Conservation (phyloP, 1,284 basidiomycete genomes). For the Acaromyces ingoldii region DNA sequence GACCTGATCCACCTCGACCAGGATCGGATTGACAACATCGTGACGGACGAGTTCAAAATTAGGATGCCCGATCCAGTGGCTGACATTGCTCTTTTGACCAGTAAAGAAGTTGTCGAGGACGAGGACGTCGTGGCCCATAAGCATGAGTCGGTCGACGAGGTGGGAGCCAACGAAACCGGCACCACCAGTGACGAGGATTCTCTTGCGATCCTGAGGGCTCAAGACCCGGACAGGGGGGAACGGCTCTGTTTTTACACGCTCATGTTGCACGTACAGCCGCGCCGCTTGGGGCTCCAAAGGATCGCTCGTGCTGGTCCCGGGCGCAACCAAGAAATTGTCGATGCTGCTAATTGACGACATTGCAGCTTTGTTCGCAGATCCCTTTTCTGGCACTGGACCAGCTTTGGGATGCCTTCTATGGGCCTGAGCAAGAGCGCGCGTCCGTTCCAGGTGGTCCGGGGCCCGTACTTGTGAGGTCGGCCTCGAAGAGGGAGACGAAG, state of each 20-base stretch:
- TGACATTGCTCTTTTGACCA: slow-evolving; percentile 83
- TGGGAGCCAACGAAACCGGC: slow-evolving; percentile 97
- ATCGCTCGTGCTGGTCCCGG: background rate
- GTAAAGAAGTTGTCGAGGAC: slow-evolving; percentile 99
- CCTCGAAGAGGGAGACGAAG: too few species aligned
- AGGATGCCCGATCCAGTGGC: slow-evolving; percentile 73
- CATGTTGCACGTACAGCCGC: too few species aligned
- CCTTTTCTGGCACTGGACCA: background rate
- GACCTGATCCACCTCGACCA: slow-evolving; percentile 42
- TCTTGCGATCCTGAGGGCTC: slow-evolving; percentile 64
- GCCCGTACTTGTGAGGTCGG: too few species aligned
- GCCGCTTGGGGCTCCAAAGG: background rate
- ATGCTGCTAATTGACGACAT: background rate
- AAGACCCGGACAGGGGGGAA: background rate
- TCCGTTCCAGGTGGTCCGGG: too few species aligned
- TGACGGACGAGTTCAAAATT: slow-evolving; percentile 97
- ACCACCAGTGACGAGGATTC: slow-evolving; percentile 84
- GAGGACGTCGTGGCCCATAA: slow-evolving; percentile 93
- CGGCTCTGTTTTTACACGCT: background rate
- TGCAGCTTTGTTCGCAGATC: background rate
- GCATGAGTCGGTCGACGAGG: slow-evolving; percentile 86
- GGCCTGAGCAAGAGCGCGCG: too few species aligned
- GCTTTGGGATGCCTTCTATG: slow-evolving; percentile 1
- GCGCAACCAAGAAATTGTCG: background rate
- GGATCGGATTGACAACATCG: slow-evolving; percentile 61